phyloP scores from a whole-genome alignment of 2,329 filamentous ascomycete genomes.

The Celoporthe dispersa region DNA sequence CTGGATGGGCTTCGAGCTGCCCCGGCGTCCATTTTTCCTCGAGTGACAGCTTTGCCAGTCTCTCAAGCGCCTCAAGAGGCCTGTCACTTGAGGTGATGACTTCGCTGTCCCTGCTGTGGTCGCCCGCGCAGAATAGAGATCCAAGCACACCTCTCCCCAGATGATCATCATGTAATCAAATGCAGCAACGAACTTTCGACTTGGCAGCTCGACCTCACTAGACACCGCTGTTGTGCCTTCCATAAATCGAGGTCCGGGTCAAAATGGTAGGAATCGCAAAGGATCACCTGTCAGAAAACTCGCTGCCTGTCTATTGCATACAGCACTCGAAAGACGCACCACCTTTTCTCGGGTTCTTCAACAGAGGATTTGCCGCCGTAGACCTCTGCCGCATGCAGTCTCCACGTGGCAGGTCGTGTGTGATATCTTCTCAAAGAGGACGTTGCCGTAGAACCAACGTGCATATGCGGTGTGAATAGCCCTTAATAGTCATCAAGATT shows the following conservation, averaged over 20 bases:
- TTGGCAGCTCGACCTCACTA: neutral
- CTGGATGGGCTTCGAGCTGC: neutral
- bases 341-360: neutral
- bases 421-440: neutral
- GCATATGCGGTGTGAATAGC: too few species aligned
- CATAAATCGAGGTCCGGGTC: neutral
- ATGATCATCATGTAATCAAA: constrained; percentile 12
- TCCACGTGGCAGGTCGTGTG: neutral
- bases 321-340: neutral
- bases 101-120: neutral
- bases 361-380: neutral
- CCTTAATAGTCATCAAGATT: too few species aligned
- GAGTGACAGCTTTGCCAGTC: neutral
- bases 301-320: constrained; percentile 12
- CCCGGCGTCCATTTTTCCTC: neutral
- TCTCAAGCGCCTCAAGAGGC: neutral
- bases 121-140: constrained; percentile 6
- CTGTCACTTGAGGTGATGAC: neutral
- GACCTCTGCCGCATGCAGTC: neutral
- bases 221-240: neutral
- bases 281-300: constrained; percentile 4
- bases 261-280: constrained; percentile 7
- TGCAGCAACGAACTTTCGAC: neutral
- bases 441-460: neutral
- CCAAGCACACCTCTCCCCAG: constrained; percentile 7